Percentiles rank a stretch among this genome's conserved stretches.
Conservation (phyloP, 2,329 filamentous ascomycete genomes). For the Fusarium sp. region DNA sequence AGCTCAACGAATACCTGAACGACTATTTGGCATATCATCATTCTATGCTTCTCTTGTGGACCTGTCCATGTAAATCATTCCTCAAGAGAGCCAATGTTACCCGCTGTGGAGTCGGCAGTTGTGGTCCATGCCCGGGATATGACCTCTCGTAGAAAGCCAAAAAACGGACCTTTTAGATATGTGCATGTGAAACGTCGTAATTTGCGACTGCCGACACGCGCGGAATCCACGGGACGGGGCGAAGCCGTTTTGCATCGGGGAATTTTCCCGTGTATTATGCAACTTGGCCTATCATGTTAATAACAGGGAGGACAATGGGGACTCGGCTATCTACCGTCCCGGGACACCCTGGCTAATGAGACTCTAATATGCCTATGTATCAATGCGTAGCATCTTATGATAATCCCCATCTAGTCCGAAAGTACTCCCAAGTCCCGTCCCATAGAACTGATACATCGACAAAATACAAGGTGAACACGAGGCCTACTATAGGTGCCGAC, state of each 20-base stretch:
- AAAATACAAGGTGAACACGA: background rate
- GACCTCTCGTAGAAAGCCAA: background rate
- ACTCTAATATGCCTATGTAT: background rate
- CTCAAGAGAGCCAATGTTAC: background rate
- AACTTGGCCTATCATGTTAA: background rate
- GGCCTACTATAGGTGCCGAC: background rate
- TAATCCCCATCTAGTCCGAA: background rate
- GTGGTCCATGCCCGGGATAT: background rate
- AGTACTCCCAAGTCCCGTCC: background rate
- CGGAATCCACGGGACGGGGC: background rate
- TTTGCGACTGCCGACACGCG: background rate
- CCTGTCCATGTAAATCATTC: background rate
- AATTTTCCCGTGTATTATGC: background rate
- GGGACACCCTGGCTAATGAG: background rate
- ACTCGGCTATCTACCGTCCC: background rate
- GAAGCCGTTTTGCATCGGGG: background rate
- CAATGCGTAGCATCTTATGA: background rate
- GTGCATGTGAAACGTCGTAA: background rate
- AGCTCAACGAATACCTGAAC: background rate
- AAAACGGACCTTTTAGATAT: background rate
- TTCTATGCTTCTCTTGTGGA: background rate
- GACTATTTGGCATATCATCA: background rate
- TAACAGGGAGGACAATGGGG: background rate
- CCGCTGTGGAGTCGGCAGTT: background rate
- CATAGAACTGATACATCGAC: background rate